Conservation (phyloP, 495 filamentous ascomycete species). For the Annulohypoxylon nitens region DNA sequence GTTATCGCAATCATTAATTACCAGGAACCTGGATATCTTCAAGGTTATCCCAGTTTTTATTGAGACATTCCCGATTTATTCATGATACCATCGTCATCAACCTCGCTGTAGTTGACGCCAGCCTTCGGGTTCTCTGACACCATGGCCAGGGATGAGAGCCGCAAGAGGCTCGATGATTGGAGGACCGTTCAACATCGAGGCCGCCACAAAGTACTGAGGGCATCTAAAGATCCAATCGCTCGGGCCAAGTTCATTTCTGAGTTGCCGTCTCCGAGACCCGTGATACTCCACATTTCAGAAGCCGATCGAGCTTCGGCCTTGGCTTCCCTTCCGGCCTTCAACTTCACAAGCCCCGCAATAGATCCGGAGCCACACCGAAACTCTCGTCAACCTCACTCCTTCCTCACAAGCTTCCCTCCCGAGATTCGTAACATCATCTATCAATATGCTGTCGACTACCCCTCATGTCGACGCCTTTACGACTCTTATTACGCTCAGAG, state of each 20-base stretch:
- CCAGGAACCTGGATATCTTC: slow-evolving; percentile 21
- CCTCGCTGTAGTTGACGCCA: slow-evolving; percentile 16
- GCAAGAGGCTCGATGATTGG: slow-evolving; percentile 41
- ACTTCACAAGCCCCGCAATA: slow-evolving; percentile 22
- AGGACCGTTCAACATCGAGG: slow-evolving; percentile 42
- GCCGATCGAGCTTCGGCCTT: slow-evolving; percentile 41
- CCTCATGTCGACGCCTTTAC: slow-evolving; percentile 48
- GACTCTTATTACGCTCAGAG: slow-evolving; percentile 48
- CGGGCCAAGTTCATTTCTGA: slow-evolving; percentile 43
- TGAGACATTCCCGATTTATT: slow-evolving; percentile 6
- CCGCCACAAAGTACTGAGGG: slow-evolving; percentile 45
- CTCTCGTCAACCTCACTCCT: slow-evolving; percentile 27
- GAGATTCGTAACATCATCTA: slow-evolving; percentile 56
- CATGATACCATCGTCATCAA: not conserved
- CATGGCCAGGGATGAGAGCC: slow-evolving; percentile 35
- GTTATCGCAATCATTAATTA: slow-evolving; percentile 3
- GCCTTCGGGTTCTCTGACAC: not conserved
- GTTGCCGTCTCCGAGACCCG: slow-evolving; percentile 35
- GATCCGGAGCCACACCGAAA: not conserved
- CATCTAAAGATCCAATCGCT: slow-evolving; percentile 42
- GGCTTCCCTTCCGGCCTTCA: slow-evolving; percentile 43
- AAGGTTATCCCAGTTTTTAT: slow-evolving; percentile 19
- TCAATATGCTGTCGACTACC: slow-evolving; percentile 45
- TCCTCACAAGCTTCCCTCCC: slow-evolving; percentile 48
- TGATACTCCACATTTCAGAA: slow-evolving; percentile 36